Evolutionary conservation across 345 rosid species (phyloP), one percentile per base, ranked within the genome.

Genomic region (Populus ilicifolia): DNA sequence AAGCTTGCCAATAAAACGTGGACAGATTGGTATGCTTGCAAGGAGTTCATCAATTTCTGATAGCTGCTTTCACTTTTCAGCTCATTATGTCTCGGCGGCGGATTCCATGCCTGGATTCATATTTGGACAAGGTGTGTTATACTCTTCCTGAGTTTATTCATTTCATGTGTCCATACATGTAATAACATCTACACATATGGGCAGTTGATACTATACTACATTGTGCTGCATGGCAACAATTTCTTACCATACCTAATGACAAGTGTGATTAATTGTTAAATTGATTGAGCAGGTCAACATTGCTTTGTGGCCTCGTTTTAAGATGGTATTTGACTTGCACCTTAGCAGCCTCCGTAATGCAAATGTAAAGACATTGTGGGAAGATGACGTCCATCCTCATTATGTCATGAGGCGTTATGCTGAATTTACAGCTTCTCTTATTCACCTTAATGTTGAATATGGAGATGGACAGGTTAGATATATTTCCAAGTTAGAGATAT

Each of bases 381-480:
- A 96, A 83, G 99, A 96, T 87, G 99, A 96, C 79, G 87, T 90
- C 65, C 99, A 96, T 86, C 97, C 99, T 83, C 99, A 96, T 79
- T 96, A 93, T 89, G 98, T 96, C 75, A 93, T 92, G 98, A 90
- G 99, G 85, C 99, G 97, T 71, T 96, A 96, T 77, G 99, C 99
- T 64, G 99, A 93, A 84, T 96, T 93, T 79, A 92, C 97, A 8
- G 98, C 97, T 70, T 96, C 99, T 29, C 97, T 96, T 81, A 93
- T 93, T 84, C 98, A 93, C 79, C 92, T 96, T 64, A 96, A 96
- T 85, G 92, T 92, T 72, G 98, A 89, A 82, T 91, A 91, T 85
- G 97, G 98, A 73, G 98, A 96, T 83, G 98, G 98, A 64, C 99
- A 96, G 96, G 98, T 96, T 64, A 69, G 88, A 73, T 68, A 44